A percentile compares a stretch with the other conserved stretches of the same genome.
phyloP scores from a whole-genome alignment of 2,329 filamentous ascomycete species.

The Tolypocladium ophioglossoides region DNA sequence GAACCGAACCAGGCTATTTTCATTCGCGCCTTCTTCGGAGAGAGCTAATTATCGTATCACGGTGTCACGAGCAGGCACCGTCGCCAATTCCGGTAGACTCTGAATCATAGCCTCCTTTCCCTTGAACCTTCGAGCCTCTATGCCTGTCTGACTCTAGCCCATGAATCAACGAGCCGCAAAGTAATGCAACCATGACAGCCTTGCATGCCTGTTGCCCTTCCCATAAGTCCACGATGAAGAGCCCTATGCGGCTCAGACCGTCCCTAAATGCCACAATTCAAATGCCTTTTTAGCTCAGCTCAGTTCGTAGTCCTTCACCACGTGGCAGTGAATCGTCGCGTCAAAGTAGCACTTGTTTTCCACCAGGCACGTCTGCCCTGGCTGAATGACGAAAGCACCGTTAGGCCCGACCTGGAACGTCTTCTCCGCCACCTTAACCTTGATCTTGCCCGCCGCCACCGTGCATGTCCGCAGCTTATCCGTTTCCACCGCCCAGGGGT shows the following conservation, averaged over 20 bases:
- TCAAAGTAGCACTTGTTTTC: slow-evolving; percentile 34
- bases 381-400: slow-evolving; percentile 32
- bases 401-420: slow-evolving; percentile 30
- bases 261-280: not conserved
- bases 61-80: not conserved
- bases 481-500: slow-evolving; percentile 17
- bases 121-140: not conserved
- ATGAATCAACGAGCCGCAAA: not conserved
- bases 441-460: slow-evolving; percentile 29
- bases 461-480: slow-evolving; percentile 27
- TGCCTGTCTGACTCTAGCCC: not conserved
- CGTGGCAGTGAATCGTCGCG: slow-evolving; percentile 30
- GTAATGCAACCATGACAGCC: too few species aligned
- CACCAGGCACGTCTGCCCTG: slow-evolving; percentile 25
- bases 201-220: too few species aligned
- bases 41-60: too few species aligned
- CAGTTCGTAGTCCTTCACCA: slow-evolving; percentile 14
- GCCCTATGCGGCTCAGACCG: too few species aligned
- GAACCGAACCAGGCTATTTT: too few species aligned
- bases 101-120: not conserved
- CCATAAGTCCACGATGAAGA: not conserved
- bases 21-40: not conserved
- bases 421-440: slow-evolving; percentile 23
- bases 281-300: not conserved
- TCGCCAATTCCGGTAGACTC: not conserved